Evolutionary conservation across 805 yeast genomes (phyloP).

Genomic region (Pichia heedii): DNA sequence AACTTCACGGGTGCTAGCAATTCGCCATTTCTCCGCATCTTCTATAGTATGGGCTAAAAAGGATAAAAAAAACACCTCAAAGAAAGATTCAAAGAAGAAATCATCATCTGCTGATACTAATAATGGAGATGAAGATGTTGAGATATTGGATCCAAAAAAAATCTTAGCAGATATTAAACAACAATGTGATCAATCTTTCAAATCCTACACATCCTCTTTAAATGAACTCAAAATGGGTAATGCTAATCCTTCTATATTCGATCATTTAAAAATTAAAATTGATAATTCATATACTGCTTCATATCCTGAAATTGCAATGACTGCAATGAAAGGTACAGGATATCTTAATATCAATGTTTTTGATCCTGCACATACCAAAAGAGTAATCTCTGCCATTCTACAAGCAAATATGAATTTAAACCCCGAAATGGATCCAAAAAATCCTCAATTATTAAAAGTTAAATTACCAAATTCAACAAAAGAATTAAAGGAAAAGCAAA

Average conservation of each 20-base stretch:
- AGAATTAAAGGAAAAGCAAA: conserved; percentile 48
- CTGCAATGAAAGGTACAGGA: conserved; percentile 55
- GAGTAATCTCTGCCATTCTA: conserved; percentile 61
- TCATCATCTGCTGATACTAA: conserved; percentile 5
- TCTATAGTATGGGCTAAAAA: conserved; percentile 10
- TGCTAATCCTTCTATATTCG: conserved; percentile 58
- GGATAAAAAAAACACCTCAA: conserved; percentile 6
- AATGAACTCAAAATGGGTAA: conserved; percentile 63
- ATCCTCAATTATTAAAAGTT: conserved; percentile 64
- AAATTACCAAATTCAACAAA: conserved; percentile 68
- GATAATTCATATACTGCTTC: conserved; percentile 36
- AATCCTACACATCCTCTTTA: conserved; percentile 44
- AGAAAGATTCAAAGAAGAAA: conserved; percentile 10
- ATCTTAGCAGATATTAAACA: conserved; percentile 31
- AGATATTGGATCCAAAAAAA: conserved; percentile 24
- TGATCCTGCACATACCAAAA: conserved; percentile 68
- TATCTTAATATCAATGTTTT: conserved; percentile 72
- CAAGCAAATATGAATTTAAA: conserved; percentile 64
- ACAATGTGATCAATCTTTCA: conserved; percentile 41
- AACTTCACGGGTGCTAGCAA: neutral
- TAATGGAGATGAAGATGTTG: conserved; percentile 17
- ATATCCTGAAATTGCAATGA: conserved; percentile 62
- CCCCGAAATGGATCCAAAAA: conserved; percentile 68
- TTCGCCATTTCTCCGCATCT: neutral
- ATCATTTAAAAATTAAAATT: conserved; percentile 42